Evolutionary conservation across 768 basidiomycete genomes (phyloP), one percentile per base, ranked within the genome.

Genomic region (Pleurotus tuber-regium): DNA sequence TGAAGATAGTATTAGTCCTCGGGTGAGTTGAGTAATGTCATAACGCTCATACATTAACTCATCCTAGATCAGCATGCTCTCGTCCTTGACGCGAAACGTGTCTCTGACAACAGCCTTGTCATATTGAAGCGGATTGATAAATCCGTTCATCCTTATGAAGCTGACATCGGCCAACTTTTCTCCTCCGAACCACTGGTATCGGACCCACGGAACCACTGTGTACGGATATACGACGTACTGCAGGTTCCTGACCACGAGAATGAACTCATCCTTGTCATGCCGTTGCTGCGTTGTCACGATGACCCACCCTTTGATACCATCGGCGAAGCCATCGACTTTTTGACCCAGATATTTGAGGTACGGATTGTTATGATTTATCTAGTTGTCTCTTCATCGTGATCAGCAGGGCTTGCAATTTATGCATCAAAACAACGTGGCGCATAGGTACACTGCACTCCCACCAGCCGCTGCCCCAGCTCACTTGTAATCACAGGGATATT

Each of bases 371-470:
- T 53, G 54, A 56, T 54, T 55, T 21, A 6, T 44, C 44, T 30
- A 18, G 19, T 11, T 43, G 29, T 50, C 5, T n/a, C 12, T 19
- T 10, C 8, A 1, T 30, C 10, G 11, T 4, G 26, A 14, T 44
- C 14, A 16, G 12, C 14, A 72, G 70, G 69, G 68, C 1, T 42
- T 74, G 0, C 56, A 60, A 16, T 74, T 69, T 41, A 66, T 73
- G 58, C 72, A 75, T 30, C 9, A 61, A 4, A 57, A 69, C 31
- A 60, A 51, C 2, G 62, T 72, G 18, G 69, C 64, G 0, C 73
- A 75, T 50, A 57, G 71, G 72, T 70, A 53, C 2, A n/a, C n/a
- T n/a, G n/a, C n/a, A n/a, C n/a, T n/a, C n/a, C n/a, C n/a, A n/a
- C n/a, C n/a, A n/a, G n/a, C n/a, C n/a, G n/a, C n/a, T n/a, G n/a